Evolutionary conservation across 1,139 yeast species (phyloP), one percentile per base, ranked within the genome.

Genomic region (Saccharomyces hybrid): DNA sequence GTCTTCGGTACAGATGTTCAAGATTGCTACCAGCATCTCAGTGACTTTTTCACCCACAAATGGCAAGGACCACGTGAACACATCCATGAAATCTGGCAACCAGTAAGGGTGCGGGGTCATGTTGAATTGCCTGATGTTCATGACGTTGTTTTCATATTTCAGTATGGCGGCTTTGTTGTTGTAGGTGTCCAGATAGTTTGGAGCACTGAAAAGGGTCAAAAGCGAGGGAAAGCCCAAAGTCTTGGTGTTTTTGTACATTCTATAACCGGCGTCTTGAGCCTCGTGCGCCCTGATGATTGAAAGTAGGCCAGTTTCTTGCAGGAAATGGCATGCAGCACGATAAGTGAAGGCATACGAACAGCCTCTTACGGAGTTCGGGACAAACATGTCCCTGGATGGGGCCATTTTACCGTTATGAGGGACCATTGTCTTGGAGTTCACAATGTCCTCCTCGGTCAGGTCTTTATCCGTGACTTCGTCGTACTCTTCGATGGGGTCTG

Each of bases 251-350:
- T 86, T 86, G 73, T 93, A 93, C 87, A 95, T 93, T 69, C 97
- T 77, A 73, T 90, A 93, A 28, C 99, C 99, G n/a, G 95, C 95
- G 71, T 93, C 97, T 71, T 93, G 99, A 1, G 98, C 98, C 71
- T 93, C 98, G 70, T 93, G 99, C 1, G 98, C 99, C 58, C 99
- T 78, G 52, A 93, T 90, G 46, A 93, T 82, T 11, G 93, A 86
- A 49, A 93, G 73, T 51, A 93, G 74, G 29, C 89, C 88, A 47
- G 91, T 93, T 57, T 84, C 77, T 63, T 87, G 88, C 64, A 93
- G 75, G 63, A 93, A 93, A 52, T 80, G 81, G 64, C 96, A 87
- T 1, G 88, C 82, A 0, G 98, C 98, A 55, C 80, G 80, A 69
- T 87, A 93, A 1, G 97, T 84, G 70, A 82, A 93, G 52, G 95